Percentiles rank a stretch among this genome's conserved stretches.
phyloP scores from a whole-genome alignment of 106 monocot species.

The Phalaenopsis equestris region DNA sequence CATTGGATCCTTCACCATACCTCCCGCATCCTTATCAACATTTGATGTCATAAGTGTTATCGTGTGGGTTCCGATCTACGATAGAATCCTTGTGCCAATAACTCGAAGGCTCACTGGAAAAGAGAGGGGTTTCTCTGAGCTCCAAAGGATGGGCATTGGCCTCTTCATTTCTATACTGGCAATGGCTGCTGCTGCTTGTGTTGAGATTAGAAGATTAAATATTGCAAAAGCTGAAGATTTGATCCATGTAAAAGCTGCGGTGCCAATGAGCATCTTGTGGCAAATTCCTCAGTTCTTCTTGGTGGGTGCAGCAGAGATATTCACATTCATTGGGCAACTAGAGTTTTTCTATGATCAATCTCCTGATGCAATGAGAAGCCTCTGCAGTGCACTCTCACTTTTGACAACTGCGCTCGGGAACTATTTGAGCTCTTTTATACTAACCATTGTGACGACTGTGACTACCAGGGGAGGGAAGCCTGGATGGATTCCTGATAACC shows the following conservation, averaged over 20 bases:
- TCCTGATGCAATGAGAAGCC: constrained; percentile 65
- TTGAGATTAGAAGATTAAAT: constrained; percentile 42
- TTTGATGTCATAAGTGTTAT: constrained; percentile 52
- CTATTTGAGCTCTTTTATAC: constrained; percentile 48
- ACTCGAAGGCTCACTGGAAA: constrained; percentile 47
- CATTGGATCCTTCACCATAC: constrained; percentile 38
- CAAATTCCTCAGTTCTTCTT: constrained; percentile 56
- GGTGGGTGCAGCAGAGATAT: constrained; percentile 45
- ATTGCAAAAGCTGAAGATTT: constrained; percentile 34
- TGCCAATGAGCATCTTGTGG: constrained; percentile 61
- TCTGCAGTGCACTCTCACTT: constrained; percentile 48
- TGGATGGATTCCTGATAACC: constrained; percentile 73
- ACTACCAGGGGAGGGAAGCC: constrained; percentile 47
- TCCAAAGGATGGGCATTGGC: constrained; percentile 63
- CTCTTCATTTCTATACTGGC: constrained; percentile 47
- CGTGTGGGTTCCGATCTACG: constrained; percentile 56
- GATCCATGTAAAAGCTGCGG: constrained; percentile 25
- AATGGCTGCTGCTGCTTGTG: constrained; percentile 46
- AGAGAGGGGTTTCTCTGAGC: constrained; percentile 48
- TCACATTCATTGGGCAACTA: constrained; percentile 45
- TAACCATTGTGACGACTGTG: constrained; percentile 37
- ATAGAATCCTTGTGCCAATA: constrained; percentile 37
- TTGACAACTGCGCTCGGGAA: constrained; percentile 40
- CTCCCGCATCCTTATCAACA: constrained; percentile 56
- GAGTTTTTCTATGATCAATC: constrained; percentile 69